A percentile compares a stretch with the other conserved stretches of the same genome.
phyloP scores from a whole-genome alignment of 1,139 yeast genomes.

The Dujonia santamariae region DNA sequence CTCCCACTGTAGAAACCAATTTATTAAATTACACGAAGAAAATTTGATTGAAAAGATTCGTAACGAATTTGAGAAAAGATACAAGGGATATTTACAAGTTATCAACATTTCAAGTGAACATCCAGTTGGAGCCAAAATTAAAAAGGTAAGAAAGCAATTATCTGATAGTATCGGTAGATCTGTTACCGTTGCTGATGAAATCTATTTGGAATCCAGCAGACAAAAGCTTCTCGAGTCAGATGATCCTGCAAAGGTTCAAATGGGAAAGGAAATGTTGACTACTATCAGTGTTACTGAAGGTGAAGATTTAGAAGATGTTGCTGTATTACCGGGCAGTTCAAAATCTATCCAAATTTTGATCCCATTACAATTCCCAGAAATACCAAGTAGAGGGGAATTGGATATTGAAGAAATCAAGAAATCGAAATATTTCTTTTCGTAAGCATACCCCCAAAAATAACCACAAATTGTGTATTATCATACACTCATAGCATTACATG shows the following conservation, averaged over 20 bases:
- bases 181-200: slow-evolving; percentile 69
- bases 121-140: slow-evolving; percentile 52
- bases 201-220: slow-evolving; percentile 67
- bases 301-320: slow-evolving; percentile 24
- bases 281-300: slow-evolving; percentile 67
- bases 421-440: slow-evolving; percentile 78
- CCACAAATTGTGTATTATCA: too few relatives aligned
- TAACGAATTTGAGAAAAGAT: slow-evolving; percentile 79
- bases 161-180: slow-evolving; percentile 52
- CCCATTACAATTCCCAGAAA: slow-evolving; percentile 68
- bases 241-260: slow-evolving; percentile 45
- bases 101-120: slow-evolving; percentile 52
- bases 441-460: slow-evolving; percentile 10
- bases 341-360: slow-evolving; percentile 39
- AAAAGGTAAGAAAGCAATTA: slow-evolving; percentile 48
- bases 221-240: slow-evolving; percentile 51
- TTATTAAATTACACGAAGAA: slow-evolving; percentile 71
- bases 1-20: slow-evolving; percentile 68
- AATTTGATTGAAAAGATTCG: slow-evolving; percentile 69
- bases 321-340: slow-evolving; percentile 22
- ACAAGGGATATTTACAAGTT: slow-evolving; percentile 65
- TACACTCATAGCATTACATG: too few relatives aligned
- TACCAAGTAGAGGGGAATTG: slow-evolving; percentile 82
- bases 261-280: slow-evolving; percentile 63
- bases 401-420: slow-evolving; percentile 71